Percentiles rank a stretch among this genome's conserved stretches.
phyloP scores from a whole-genome alignment of 2,329 filamentous ascomycete genomes.

The Aspergillus sp. region DNA sequence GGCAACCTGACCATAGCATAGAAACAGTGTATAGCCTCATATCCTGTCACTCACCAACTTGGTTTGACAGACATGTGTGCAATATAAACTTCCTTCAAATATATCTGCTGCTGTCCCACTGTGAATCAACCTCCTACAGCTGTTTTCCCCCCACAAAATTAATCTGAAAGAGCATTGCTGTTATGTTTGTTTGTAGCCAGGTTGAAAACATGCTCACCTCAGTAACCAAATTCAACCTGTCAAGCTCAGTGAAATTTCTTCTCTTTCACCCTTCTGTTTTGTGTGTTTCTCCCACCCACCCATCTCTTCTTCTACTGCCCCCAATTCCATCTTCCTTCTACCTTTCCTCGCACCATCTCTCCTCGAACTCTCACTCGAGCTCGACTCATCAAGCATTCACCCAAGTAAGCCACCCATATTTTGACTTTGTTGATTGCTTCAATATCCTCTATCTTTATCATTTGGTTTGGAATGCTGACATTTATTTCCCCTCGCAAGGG shows the following conservation, averaged over 20 bases:
- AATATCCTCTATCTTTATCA: background rate
- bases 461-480: background rate
- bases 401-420: background rate
- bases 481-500: background rate
- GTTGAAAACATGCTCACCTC: background rate
- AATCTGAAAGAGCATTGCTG: background rate
- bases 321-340: constrained; percentile 1
- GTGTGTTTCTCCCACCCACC: background rate
- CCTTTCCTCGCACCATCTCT: background rate
- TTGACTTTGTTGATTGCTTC: background rate
- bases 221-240: background rate
- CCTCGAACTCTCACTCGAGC: background rate
- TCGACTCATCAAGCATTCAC: background rate
- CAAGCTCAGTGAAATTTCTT: background rate
- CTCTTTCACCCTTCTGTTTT: background rate
- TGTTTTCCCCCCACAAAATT: background rate
- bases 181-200: background rate
- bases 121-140: background rate
- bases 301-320: constrained; percentile 3
- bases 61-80: background rate
- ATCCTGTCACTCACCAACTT: background rate
- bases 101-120: background rate
- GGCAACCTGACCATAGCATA: background rate
- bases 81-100: background rate
- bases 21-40: background rate